Conservation (phyloP, 495 filamentous ascomycete species). For the Xylona heveae region DNA sequence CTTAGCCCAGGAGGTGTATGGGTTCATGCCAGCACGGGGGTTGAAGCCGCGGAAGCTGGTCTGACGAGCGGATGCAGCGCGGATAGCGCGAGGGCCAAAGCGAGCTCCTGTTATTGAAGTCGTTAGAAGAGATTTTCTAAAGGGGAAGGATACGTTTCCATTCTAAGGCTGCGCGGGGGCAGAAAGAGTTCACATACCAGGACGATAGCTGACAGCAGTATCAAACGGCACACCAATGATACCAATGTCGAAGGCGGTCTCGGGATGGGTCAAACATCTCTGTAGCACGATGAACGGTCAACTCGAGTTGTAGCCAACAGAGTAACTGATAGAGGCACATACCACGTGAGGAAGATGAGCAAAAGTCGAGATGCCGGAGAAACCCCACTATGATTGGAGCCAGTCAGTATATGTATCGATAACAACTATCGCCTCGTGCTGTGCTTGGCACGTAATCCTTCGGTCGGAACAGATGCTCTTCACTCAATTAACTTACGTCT, state of each 20-base stretch:
- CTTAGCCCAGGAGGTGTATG: slow-evolving; percentile 23
- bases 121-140: background rate
- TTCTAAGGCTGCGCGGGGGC: background rate
- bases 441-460: too few species aligned
- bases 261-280: slow-evolving; percentile 13
- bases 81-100: slow-evolving; percentile 27
- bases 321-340: too few species aligned
- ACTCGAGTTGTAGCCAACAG: too few species aligned
- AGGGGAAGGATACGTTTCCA: slow-evolving; percentile 1
- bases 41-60: background rate
- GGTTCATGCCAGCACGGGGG: slow-evolving; percentile 16
- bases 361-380: slow-evolving; percentile 26
- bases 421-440: too few species aligned
- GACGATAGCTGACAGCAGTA: slow-evolving; percentile 15
- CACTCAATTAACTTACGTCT: too few species aligned
- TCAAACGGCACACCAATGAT: slow-evolving; percentile 28
- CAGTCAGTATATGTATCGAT: too few species aligned
- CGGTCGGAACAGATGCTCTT: too few species aligned
- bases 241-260: slow-evolving; percentile 14
- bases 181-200: slow-evolving; percentile 3
- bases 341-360: slow-evolving; percentile 27
- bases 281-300: too few species aligned
- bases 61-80: slow-evolving; percentile 22
- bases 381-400: too few species aligned
- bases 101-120: slow-evolving; percentile 27